phyloP scores from a whole-genome alignment of 345 rosid genomes.

The Turnera subulata region DNA sequence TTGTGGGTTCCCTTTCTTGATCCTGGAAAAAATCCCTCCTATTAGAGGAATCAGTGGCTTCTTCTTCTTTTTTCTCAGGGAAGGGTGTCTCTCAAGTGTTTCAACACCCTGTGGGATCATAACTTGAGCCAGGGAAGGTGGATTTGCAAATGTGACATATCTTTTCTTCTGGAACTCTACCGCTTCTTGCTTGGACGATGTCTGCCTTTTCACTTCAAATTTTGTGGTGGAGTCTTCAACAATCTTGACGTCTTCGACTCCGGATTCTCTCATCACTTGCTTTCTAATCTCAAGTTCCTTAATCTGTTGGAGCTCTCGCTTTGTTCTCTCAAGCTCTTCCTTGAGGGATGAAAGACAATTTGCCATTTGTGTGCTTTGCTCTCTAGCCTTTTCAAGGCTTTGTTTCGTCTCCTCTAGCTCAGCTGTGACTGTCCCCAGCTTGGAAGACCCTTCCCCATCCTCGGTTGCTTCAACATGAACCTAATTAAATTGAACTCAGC shows the following conservation, averaged over 20 bases:
- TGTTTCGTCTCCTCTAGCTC: slow-evolving; percentile 61
- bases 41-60: slow-evolving; percentile 12
- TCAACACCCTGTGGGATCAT: slow-evolving; percentile 18
- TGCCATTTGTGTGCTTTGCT: slow-evolving; percentile 39
- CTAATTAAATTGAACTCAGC: slow-evolving; percentile 6
- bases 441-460: slow-evolving; percentile 21
- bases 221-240: slow-evolving; percentile 28
- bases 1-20: background rate
- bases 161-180: slow-evolving; percentile 6
- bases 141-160: slow-evolving; percentile 27
- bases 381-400: slow-evolving; percentile 39
- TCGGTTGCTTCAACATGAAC: slow-evolving; percentile 22
- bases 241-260: slow-evolving; percentile 45
- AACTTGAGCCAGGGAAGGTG: slow-evolving; percentile 17
- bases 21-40: background rate
- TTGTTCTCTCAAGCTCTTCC: slow-evolving; percentile 45
- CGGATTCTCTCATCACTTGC: slow-evolving; percentile 23
- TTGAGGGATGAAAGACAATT: slow-evolving; percentile 31
- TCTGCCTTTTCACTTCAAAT: slow-evolving; percentile 1
- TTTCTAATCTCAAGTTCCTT: slow-evolving; percentile 23
- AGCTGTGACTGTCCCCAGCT: slow-evolving; percentile 25
- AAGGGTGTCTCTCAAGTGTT: slow-evolving; percentile 3
- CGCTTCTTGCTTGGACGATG: no score
- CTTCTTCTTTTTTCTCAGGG: background rate
- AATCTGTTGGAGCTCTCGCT: slow-evolving; percentile 41